phyloP scores from a whole-genome alignment of 2,329 filamentous ascomycete genomes.

The Davidsoniella virescens region DNA sequence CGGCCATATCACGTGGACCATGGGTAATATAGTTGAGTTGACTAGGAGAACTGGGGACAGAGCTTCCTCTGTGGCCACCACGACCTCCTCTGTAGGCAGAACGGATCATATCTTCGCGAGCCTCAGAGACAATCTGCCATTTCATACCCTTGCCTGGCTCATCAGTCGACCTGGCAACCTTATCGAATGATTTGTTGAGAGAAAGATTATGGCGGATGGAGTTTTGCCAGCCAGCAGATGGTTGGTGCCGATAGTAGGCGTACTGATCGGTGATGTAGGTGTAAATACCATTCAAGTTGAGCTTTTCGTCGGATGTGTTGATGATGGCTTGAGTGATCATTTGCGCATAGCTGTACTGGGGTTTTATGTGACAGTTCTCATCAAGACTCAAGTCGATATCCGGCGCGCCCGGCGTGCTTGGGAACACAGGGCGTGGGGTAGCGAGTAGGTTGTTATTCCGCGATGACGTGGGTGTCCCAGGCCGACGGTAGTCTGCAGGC shows the following conservation, averaged over 20 bases:
- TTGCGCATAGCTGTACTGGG: conserved; percentile 89
- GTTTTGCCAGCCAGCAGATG: conserved; percentile 81
- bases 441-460: conserved; percentile 1
- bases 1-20: conserved; percentile 38
- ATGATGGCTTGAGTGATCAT: conserved; percentile 95
- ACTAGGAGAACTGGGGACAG: conserved; percentile 51
- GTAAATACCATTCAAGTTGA: conserved; percentile 87
- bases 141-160: conserved; percentile 99
- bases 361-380: conserved; percentile 78
- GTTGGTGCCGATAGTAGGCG: conserved; percentile 77
- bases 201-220: conserved; percentile 95
- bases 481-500: conserved; percentile 42
- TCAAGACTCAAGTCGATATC: conserved; percentile 68
- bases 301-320: conserved; percentile 68
- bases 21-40: conserved; percentile 45
- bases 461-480: conserved; percentile 37
- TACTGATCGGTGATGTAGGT: conserved; percentile 83
- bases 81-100: conserved; percentile 47
- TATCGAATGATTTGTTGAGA: conserved; percentile 85
- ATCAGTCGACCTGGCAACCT: conserved; percentile 79
- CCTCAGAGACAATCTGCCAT: conserved; percentile 80
- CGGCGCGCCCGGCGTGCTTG: conserved; percentile 17
- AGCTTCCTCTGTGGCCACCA: conserved; percentile 50
- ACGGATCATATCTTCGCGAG: conserved; percentile 74
- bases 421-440: conserved; percentile 8